These are phyloP conservation scores for Pinus albicaulis DNA, from an alignment of 75 land plant species.

Conservation along the genomic window DNA sequence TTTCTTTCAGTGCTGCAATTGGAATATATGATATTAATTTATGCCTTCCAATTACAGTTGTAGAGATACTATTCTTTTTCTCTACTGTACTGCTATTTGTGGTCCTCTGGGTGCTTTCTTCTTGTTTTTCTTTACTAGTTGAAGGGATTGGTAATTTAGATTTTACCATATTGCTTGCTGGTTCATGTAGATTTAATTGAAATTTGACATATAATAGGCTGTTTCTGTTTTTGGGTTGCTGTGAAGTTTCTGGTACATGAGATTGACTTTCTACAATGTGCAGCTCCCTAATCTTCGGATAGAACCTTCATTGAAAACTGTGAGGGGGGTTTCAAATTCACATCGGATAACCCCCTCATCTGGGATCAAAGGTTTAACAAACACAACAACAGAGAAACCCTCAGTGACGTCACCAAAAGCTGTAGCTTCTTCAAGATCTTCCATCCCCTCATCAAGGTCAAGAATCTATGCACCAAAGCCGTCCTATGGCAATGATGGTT, in stretches of 20 bases:
- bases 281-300: slow-evolving; percentile 8
- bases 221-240: background rate
- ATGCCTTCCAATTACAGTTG: background rate
- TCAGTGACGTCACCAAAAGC: slow-evolving; percentile 19
- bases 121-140: background rate
- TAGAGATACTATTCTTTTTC: background rate
- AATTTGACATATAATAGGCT: too few relatives aligned
- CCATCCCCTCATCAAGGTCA: slow-evolving; percentile 15
- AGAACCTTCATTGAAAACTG: background rate
- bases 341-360: background rate
- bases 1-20: background rate
- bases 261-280: background rate
- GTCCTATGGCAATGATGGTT: background rate
- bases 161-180: background rate
- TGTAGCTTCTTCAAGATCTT: slow-evolving; percentile 18
- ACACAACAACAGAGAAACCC: slow-evolving; percentile 1
- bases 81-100: background rate
- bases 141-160: background rate
- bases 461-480: slow-evolving; percentile 5
- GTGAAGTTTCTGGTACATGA: slow-evolving; percentile 3
- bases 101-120: background rate
- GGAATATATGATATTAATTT: background rate
- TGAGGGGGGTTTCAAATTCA: background rate
- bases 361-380: background rate
- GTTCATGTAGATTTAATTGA: background rate